Evolutionary conservation across 345 rosid genomes (phyloP), one percentile per base, ranked within the genome.

Genomic region (Camelina hispida): DNA sequence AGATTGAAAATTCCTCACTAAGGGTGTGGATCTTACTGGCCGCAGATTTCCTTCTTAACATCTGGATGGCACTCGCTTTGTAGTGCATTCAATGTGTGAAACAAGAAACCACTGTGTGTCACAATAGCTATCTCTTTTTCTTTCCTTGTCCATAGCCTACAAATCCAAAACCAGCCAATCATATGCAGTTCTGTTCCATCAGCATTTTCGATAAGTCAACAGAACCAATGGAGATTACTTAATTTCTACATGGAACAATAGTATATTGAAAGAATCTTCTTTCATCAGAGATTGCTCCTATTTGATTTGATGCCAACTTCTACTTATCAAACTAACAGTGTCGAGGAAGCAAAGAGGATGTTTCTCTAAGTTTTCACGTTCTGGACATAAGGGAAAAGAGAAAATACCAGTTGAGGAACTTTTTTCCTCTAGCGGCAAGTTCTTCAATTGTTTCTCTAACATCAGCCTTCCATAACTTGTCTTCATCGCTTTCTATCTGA

Each of bases 71-170:
- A 92, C 74, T 92, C 99, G 59, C 81, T 84, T 68, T 96, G 96
- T 53, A 85, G 81, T 48, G 88, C 83, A 68, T 77, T 83, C 69
- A 90, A 80, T 38, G 97, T 86, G 73, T 90, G 98, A 78, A 73
- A 84, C 89, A 95, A 86, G 85, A 95, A 92, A 30, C 98, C 96
- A 51, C 98, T 89, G 64, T 95, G 99, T 56, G 98, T 92, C 77
- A 95, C 98, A 70, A 95, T 82, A 22, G 96, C 99, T 83, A 95
- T 95, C 90, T 95, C 98, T 81, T 89, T 95, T 81, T 95, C 98
- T 80, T 85, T 86, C 81, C 97, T 84, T 62, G 96, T 92, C 96
- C 93, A 95, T 84, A 95, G 81, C 99, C 99, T 95, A 86, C 47
- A 66, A 38, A 42, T 56, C 32, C 59, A 14, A 73, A 73, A 54